Percentiles rank a stretch among this genome's conserved stretches.
phyloP scores from a whole-genome alignment of 257 asterid species.

The Nicotiana benthamiana region DNA sequence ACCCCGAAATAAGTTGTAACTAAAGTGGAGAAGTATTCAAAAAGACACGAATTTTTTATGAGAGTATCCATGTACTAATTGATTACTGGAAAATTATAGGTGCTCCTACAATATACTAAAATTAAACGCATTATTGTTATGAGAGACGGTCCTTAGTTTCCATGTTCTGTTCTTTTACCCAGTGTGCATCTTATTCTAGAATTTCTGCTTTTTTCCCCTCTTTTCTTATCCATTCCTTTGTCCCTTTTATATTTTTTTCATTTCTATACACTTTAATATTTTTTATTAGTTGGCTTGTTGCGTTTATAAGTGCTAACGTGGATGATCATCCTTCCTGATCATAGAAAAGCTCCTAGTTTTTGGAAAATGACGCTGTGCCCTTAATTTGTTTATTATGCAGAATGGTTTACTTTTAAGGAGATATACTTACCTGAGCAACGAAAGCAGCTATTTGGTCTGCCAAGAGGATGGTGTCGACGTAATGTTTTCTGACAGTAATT shows the following conservation, averaged over 20 bases:
- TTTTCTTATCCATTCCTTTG: not conserved
- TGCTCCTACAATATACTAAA: not conserved
- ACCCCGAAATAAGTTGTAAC: not conserved
- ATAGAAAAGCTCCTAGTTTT: not conserved
- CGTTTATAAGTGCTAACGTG: not conserved
- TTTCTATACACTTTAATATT: too few species aligned
- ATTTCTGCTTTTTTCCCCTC: not conserved
- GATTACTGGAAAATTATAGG: not conserved
- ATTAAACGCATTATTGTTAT: not conserved
- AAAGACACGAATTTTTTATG: not conserved
- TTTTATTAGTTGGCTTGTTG: not conserved
- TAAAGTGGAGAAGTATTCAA: too few species aligned
- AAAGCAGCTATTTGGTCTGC: slow-evolving; percentile 70
- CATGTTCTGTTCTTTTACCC: not conserved
- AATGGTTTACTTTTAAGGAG: slow-evolving; percentile 77
- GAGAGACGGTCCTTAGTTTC: not conserved
- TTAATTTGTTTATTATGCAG: slow-evolving; percentile 37
- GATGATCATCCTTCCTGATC: slow-evolving; percentile 1
- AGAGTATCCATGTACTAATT: not conserved
- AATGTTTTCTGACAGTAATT: slow-evolving; percentile 41
- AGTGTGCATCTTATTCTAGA: not conserved
- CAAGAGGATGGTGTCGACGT: slow-evolving; percentile 86
- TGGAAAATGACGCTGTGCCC: slow-evolving; percentile 14
- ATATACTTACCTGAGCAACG: slow-evolving; percentile 70
- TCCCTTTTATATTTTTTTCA: not conserved